Base-by-base conservation (phyloP, 2,329 filamentous ascomycete genomes). In the Volutella citrinella region DNA sequence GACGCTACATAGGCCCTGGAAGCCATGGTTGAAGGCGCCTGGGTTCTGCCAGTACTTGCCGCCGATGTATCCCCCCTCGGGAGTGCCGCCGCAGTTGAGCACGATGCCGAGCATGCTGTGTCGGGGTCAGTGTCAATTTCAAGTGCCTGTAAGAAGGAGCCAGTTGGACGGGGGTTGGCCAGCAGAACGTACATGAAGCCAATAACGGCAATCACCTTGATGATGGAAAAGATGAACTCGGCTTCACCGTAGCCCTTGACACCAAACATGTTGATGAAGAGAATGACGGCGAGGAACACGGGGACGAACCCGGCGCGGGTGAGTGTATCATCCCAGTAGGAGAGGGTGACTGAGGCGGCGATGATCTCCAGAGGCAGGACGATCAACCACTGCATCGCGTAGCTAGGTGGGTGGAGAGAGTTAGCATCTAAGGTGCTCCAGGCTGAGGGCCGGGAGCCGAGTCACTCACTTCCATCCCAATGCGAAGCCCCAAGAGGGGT, bases 401-500 rank as follows among this genome's bases (percentile, higher is more conserved):
- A 94, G 54, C 82, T 87, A 50, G 30, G 31, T 15, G 20, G 14
- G 10, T 10, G 20, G 32, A n/a, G n/a, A n/a, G n/a, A n/a, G n/a
- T 39, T 27, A 45, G 42, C 19, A 36, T 27, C 5, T 19, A 18
- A 10, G 15, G 13, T 14, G 15, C 20, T 13, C 9, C 10, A 17
- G 4, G 12, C 18, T 9, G 5, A 2, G 12, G n/a, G 25, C 14
- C 4, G 16, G 12, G 11, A 38, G 16, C 15, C 12, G 24, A 7
- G 19, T n/a, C 13, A 72, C 78, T 61, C 60, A 86, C 74, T 94
- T 95, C 88, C 88, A 95, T 12, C 88, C 89, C 86, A 95, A 94
- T 28, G 88, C 87, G 56, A 95, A 95, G 0, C 89, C 89, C 88
- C 88, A 95, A 1, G 90, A 90, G 2, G 90, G 91, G 55, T 96